A percentile compares a stretch with the other conserved stretches of the same genome.
Evolutionary conservation across 140 eudicot genomes (phyloP).

Genomic region (Erigeron philadelphicus): DNA sequence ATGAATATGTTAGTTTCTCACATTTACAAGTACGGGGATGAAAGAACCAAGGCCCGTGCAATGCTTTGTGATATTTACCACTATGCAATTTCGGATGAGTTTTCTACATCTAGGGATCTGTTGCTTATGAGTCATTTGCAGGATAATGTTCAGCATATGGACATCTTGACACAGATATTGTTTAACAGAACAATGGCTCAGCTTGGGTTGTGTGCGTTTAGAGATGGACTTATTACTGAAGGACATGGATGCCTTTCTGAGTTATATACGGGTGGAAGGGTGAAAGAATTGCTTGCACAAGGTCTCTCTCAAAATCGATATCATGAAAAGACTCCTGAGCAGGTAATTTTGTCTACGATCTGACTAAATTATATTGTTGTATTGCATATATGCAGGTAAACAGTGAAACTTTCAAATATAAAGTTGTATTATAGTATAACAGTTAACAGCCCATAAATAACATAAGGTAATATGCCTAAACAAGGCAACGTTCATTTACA

Average conservation of each 20-base stretch:
- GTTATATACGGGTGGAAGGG: conserved; percentile 83
- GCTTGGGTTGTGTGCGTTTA: conserved; percentile 81
- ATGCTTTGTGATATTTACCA: conserved; percentile 93
- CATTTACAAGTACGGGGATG: conserved; percentile 79
- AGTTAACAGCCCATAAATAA: too few relatives aligned
- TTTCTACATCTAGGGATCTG: conserved; percentile 64
- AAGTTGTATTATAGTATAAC: too few relatives aligned
- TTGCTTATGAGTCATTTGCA: conserved; percentile 91
- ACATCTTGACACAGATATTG: conserved; percentile 70
- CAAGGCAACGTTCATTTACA: too few relatives aligned
- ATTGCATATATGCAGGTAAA: not conserved
- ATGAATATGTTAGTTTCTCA: conserved; percentile 76
- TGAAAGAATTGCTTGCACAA: conserved; percentile 87
- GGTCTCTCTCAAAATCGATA: conserved; percentile 84
- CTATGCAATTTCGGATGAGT: conserved; percentile 81
- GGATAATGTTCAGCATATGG: conserved; percentile 84
- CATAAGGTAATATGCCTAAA: too few relatives aligned
- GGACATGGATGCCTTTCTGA: conserved; percentile 81
- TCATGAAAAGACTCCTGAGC: conserved; percentile 88
- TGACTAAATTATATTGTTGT: not conserved
- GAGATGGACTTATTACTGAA: conserved; percentile 68
- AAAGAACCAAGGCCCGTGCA: conserved; percentile 90
- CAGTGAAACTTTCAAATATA: too few relatives aligned
- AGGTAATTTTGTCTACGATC: conserved; percentile 32
- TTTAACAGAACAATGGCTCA: conserved; percentile 92